Evolutionary conservation across 2,329 filamentous ascomycete genomes (phyloP), one percentile per base, ranked within the genome.

Genomic region (Fusarium foetens): DNA sequence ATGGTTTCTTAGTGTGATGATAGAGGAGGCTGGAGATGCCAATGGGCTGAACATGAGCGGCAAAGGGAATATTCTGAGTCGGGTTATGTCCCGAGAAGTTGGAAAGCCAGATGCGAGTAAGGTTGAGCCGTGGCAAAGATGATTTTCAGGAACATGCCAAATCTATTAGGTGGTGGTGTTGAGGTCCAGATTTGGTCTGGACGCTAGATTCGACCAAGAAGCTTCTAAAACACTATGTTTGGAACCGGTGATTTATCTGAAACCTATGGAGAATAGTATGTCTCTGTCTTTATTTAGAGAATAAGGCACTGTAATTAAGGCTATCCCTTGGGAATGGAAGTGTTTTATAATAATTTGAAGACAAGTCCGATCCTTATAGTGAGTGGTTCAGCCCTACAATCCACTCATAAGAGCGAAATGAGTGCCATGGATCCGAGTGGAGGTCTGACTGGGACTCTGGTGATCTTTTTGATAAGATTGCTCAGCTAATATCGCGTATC

Each of bases 331-430:
- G 36, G 38, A 48, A 51, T 63, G 41, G 13, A 43, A 13, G 61
- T 54, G 57, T 35, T 68, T 33, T 54, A 43, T 35, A 31, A 19
- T 49, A 33, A 21, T 49, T 49, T 31, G 27, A 21, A 33, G 41
- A 62, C 29, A 23, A 48, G 13, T 33, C 36, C 17, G 17, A 35
- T 17, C 25, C 39, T 27, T 36, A 27, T 45, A 41, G 25, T 53
- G 21, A 64, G 52, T 57, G 45, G 21, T 53, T 72, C 69, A 72
- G 69, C 69, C 69, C 69, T 72, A 72, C 52, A 70, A 45, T 54
- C 65, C 55, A 70, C 69, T 57, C 53, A 54, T 36, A 51, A 31
- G 31, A 36, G 48, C 46, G 51, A 61, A 38, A 61, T 53, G 29
- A 29, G 53, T 33, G 29, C 46, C 23, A 54, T 60, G 61, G 41